Evolutionary conservation across 192 early-diverging fungal species (phyloP).

Genomic region (Coemansia sp.): DNA sequence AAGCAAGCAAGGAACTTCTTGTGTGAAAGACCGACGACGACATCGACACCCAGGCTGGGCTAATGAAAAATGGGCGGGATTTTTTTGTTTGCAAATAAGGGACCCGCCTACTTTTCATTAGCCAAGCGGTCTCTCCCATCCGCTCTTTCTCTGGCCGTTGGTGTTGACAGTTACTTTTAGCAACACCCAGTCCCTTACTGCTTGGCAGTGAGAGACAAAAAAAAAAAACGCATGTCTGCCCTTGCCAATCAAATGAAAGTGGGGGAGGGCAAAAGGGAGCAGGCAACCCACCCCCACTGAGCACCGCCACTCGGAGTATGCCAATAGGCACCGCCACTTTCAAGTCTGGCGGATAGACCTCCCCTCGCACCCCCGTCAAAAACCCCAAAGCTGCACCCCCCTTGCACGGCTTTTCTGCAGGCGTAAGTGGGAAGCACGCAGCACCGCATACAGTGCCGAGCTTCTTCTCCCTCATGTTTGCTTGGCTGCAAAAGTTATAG

Average conservation of each 20-base stretch:
- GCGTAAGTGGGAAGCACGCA: conserved; percentile 5
- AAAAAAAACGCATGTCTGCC: background rate
- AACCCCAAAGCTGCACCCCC: conserved; percentile 17
- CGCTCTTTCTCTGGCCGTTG: background rate
- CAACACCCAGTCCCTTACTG: background rate
- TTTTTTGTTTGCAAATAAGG: no score
- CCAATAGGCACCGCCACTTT: conserved; percentile 50
- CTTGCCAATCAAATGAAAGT: background rate
- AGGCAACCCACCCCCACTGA: background rate
- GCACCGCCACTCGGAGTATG: conserved; percentile 50
- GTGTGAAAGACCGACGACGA: no score
- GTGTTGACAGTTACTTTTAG: background rate
- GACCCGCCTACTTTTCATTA: no score
- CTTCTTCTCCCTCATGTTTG: conserved; percentile 10
- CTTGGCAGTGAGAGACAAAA: conserved; percentile 1
- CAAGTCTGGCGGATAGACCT: conserved; percentile 11
- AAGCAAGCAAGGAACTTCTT: no score
- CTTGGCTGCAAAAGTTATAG: background rate
- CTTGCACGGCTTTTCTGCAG: conserved; percentile 12
- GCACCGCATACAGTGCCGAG: conserved; percentile 11
- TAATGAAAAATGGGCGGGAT: no score
- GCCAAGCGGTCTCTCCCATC: background rate
- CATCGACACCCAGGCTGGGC: no score
- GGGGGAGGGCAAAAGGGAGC: background rate
- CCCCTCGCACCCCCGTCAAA: conserved; percentile 10